These are phyloP conservation scores for Centrapalus pauciflorus DNA, from an alignment of 129 eudicot species.

Conservation along the genomic window DNA sequence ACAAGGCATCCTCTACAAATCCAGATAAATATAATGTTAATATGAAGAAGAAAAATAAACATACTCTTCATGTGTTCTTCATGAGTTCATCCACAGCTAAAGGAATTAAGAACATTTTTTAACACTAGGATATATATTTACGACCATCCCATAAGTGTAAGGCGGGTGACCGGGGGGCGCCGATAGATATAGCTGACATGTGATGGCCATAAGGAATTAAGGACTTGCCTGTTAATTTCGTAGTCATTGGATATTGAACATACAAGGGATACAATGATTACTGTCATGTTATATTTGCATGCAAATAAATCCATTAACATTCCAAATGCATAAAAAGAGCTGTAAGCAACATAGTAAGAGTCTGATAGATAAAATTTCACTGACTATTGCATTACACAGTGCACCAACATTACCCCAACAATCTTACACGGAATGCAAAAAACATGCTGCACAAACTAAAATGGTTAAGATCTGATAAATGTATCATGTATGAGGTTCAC, in stretches of 20 bases:
- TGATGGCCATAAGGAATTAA: background rate
- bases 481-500: background rate
- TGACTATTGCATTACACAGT: background rate
- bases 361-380: background rate
- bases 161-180: too few relatives aligned
- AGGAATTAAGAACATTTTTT: background rate
- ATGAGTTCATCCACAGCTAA: background rate
- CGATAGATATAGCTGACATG: slow-evolving; percentile 4
- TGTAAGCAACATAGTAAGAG: background rate
- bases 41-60: too few relatives aligned
- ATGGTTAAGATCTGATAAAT: slow-evolving; percentile 14
- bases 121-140: background rate
- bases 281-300: slow-evolving; percentile 1
- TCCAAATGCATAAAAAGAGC: background rate
- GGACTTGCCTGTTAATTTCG: background rate
- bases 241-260: background rate
- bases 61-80: background rate
- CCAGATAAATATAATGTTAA: background rate
- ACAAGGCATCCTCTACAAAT: background rate
- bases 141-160: background rate
- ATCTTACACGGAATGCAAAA: background rate
- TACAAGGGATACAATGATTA: background rate
- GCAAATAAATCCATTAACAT: slow-evolving; percentile 4
- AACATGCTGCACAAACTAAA: background rate
- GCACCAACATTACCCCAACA: background rate